These are phyloP conservation scores for Chrysanthemum lavandulifolium DNA, from an alignment of 129 eudicot genomes.

Conservation along the genomic window DNA sequence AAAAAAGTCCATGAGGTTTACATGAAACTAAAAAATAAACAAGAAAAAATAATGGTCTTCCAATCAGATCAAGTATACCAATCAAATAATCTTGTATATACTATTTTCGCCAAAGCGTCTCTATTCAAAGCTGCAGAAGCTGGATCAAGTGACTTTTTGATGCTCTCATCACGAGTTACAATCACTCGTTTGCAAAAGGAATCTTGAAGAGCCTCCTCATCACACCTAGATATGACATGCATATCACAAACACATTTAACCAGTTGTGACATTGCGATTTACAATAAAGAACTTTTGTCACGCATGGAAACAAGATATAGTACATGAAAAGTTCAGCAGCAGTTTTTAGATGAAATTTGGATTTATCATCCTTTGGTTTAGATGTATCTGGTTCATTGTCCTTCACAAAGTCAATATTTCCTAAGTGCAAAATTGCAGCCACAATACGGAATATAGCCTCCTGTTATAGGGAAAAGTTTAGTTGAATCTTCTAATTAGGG, in stretches of 20 bases:
- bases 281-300: not conserved
- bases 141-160: constrained; percentile 79
- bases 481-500: not conserved
- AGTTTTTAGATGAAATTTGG: constrained; percentile 66
- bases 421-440: constrained; percentile 95
- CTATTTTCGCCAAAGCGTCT: constrained; percentile 91
- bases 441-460: constrained; percentile 93
- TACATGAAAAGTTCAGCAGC: constrained; percentile 85
- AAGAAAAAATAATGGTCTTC: constrained; percentile 7
- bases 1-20: constrained; percentile 13
- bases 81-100: constrained; percentile 88
- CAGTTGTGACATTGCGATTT: not conserved
- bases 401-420: constrained; percentile 76
- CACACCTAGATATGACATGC: constrained; percentile 54
- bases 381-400: constrained; percentile 75
- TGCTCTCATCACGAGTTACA: constrained; percentile 89
- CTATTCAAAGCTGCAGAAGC: constrained; percentile 69
- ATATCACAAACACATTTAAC: constrained; percentile 2
- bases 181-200: constrained; percentile 91
- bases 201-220: constrained; percentile 70
- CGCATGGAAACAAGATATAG: not conserved
- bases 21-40: constrained; percentile 3
- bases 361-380: constrained; percentile 89
- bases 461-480: constrained; percentile 37
- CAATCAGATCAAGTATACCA: constrained; percentile 50